Base-by-base conservation (phyloP, 2,329 filamentous ascomycete species). In the Stemphylium beticola region DNA sequence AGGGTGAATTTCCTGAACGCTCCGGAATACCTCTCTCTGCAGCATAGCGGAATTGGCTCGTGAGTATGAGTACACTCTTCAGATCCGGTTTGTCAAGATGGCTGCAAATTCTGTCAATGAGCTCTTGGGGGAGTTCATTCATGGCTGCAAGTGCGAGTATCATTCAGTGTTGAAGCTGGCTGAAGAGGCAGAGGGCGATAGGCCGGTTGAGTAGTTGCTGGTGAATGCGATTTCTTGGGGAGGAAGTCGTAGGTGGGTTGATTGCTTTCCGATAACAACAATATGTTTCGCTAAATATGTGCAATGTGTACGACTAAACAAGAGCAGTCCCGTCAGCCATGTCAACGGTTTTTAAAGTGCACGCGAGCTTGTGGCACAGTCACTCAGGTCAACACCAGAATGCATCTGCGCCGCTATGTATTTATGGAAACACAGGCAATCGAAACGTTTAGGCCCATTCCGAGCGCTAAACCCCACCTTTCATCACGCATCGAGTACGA, bases 71-170 rank as follows among this genome's bases (percentile, higher is more conserved):
- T 5, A 53, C 57, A 15, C 55, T 55, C 33, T 64, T 65, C 2
- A 67, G 53, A 22, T 60, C 58, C 4, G 58, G 37, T 11, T 12
- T 29, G 10, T 3, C 4, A 8, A 67, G 53, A 31, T 49, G 46
- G 20, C 47, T 56, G 53, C 60, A 53, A 38, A 67, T 61, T 11
- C 34, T 45, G 37, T 65, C 57, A 14, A 64, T 31, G 10, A 66
- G 17, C 54, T 66, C 64, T 32, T 45, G 49, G 39, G 49, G 49
- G 8, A 52, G 14, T 17, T 57, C 54, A 10, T 62, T 42, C 58
- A 64, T 64, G 33, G n/a, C 47, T n/a, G 22, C 9, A 40, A 15
- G 14, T n/a, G 38, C 8, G 12, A 3, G 22, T 11, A n/a, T 11
- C 8, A 3, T 40, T 14, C 1, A 10, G 26, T 26, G 10, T 9